A percentile compares a stretch with the other conserved stretches of the same genome.
These are phyloP conservation scores for Exophiala calicioides DNA, from an alignment of 2,329 filamentous ascomycete species.

Conservation along the genomic window DNA sequence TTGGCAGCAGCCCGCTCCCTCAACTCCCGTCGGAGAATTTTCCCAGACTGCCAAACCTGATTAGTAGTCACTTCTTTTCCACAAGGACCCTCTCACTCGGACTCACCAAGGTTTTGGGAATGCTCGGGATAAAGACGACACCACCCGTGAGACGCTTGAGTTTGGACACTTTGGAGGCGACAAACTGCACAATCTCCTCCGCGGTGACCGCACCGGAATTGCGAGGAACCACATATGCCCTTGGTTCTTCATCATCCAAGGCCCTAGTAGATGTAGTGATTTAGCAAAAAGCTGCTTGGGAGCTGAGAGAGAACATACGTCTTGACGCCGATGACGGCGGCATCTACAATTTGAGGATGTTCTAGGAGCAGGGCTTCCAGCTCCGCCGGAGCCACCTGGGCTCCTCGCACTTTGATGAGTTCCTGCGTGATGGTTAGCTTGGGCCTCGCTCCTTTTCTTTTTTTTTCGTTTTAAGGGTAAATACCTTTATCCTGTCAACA, in stretches of 20 bases:
- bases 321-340: conserved; percentile 69
- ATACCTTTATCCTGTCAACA: conserved; percentile 66
- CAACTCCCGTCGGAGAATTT: conserved; percentile 37
- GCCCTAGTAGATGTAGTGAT: too few relatives aligned
- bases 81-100: conserved; percentile 74
- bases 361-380: conserved; percentile 59
- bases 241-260: not conserved
- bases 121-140: not conserved
- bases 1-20: conserved; percentile 3
- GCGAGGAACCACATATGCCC: not conserved
- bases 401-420: conserved; percentile 63
- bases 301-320: conserved; percentile 54
- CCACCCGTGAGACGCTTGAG: not conserved
- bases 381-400: conserved; percentile 63
- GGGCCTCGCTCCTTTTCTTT: not conserved
- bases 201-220: not conserved
- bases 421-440: conserved; percentile 41
- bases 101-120: not conserved
- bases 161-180: not conserved
- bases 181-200: not conserved
- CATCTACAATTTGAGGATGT: conserved; percentile 61
- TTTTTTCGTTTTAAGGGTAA: too few relatives aligned
- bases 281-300: not conserved
- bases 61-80: not conserved
- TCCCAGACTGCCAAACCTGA: conserved; percentile 66